These are phyloP conservation scores for Wickerhamia fluorescens DNA, from an alignment of 805 yeast species.

Conservation along the genomic window DNA sequence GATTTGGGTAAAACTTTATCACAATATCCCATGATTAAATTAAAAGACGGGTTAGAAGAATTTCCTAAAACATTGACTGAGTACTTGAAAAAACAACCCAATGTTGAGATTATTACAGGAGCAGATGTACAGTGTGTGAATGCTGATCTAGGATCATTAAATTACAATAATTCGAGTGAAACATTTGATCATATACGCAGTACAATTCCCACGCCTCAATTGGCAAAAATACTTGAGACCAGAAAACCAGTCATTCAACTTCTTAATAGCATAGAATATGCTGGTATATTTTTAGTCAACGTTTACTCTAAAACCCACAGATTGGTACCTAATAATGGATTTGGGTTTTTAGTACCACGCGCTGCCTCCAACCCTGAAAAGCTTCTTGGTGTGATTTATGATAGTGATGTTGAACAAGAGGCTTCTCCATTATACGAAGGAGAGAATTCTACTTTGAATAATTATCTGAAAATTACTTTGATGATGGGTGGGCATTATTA, in stretches of 20 bases:
- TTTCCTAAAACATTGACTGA: constrained; percentile 40
- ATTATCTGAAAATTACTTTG: constrained; percentile 68
- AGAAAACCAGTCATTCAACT: constrained; percentile 11
- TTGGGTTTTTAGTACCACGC: constrained; percentile 82
- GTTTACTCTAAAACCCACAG: constrained; percentile 34
- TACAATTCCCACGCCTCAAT: constrained; percentile 42
- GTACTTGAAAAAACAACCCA: constrained; percentile 28
- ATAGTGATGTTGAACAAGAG: constrained; percentile 72
- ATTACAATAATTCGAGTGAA: neutral
- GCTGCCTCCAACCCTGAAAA: constrained; percentile 38
- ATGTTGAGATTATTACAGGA: constrained; percentile 34
- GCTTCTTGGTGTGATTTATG: constrained; percentile 83
- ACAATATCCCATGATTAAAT: constrained; percentile 54
- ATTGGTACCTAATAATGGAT: constrained; percentile 50
- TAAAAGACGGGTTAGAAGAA: constrained; percentile 49
- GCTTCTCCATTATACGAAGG: constrained; percentile 7
- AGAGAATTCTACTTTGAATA: constrained; percentile 4
- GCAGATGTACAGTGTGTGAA: constrained; percentile 16
- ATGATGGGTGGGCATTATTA: constrained; percentile 83
- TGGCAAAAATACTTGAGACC: constrained; percentile 22
- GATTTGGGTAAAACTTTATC: constrained; percentile 33
- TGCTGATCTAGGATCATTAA: constrained; percentile 9
- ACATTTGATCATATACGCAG: constrained; percentile 52
- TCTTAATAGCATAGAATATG: constrained; percentile 26
- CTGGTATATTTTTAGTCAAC: constrained; percentile 59